A percentile compares a stretch with the other conserved stretches of the same genome.
phyloP scores from a whole-genome alignment of 345 rosid genomes.

The Pugionium cornutum region DNA sequence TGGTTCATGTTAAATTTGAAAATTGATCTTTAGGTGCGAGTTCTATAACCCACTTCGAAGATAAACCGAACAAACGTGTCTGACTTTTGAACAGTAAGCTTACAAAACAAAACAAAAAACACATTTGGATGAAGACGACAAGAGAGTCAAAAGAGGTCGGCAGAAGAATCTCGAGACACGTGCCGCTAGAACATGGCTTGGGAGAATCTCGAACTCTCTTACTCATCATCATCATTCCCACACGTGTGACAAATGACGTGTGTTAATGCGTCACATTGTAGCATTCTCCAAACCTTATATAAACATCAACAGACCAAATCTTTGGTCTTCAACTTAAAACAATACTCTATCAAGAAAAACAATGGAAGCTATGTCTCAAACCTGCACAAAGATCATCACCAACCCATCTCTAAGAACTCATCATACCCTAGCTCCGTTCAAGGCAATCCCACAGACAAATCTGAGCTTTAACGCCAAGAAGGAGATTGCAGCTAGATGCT shows the following conservation, averaged over 20 bases:
- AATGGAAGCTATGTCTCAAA: constrained; percentile 35
- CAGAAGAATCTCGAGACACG: constrained; percentile 18
- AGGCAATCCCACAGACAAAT: neutral
- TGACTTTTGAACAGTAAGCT: constrained; percentile 4
- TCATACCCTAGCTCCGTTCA: constrained; percentile 2
- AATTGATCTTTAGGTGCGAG: constrained; percentile 5
- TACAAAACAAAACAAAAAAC: neutral
- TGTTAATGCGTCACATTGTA: constrained; percentile 21
- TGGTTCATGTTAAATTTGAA: neutral
- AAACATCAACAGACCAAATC: constrained; percentile 8
- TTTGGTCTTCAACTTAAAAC: neutral
- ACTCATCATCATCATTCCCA: constrained; percentile 30
- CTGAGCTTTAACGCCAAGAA: constrained; percentile 4
- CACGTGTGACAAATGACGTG: constrained; percentile 32
- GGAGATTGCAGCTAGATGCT: constrained; percentile 34
- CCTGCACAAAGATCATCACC: constrained; percentile 27
- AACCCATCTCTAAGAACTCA: constrained; percentile 16
- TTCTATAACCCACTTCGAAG: neutral
- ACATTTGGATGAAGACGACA: neutral
- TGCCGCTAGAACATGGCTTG: constrained; percentile 10
- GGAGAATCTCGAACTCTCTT: constrained; percentile 31
- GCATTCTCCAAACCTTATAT: constrained; percentile 21
- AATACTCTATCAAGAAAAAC: neutral
- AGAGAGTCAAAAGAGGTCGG: constrained; percentile 31
- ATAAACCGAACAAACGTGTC: constrained; percentile 25